Base-by-base conservation (phyloP, 768 basidiomycete species). In the Hygrophoropsis aurantiaca region DNA sequence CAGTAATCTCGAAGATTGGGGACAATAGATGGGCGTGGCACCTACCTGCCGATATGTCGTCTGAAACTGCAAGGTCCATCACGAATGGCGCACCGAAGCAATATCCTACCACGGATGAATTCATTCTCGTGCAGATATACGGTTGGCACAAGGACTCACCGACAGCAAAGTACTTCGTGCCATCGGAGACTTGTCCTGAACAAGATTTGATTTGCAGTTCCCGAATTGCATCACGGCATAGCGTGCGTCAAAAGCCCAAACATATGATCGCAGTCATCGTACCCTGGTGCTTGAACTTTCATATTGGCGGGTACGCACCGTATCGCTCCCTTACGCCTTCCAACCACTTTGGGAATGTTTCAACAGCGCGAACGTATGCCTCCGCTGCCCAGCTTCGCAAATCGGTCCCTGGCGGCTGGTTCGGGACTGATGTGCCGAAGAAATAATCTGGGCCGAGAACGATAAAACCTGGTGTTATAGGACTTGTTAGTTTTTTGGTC, bases 391-490 rank as follows among this genome's bases (percentile, higher is more conserved):
- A 82, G 0, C 60, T 68, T 1, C 26, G n/a, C 26, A 64, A 58
- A 46, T 78, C 67, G 10, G 60, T 53, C 19, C 69, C 62, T 4
- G 64, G 58, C 2, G 59, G 54, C 47, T 74, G 69, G 2, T 57
- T 47, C 21, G 70, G 46, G 4, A 80, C 55, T 5, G 73, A 64
- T 45, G 79, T 75, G n/a, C 79, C 77, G 39, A 79, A 69, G 60
- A 82, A 80, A 55, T 79, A 81, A 51, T 82, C 81, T 24, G 75
- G 64, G 1, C 77, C 78, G 5, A 81, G 52, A 2, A 81, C 78
- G 40, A 72, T 54, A 57, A 74, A 82, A 0, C 80, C 80, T 82
- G 36, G 11, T 7, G 4, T 41, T 21, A 20, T n/a, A 15, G 11
- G 34, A 44, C 3, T 39, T n/a, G n/a, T n/a, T n/a, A n/a, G n/a